A percentile compares a stretch with the other conserved stretches of the same genome.
phyloP scores from a whole-genome alignment of 2,329 filamentous ascomycete genomes.

The Pseudogymnoascus sp. region DNA sequence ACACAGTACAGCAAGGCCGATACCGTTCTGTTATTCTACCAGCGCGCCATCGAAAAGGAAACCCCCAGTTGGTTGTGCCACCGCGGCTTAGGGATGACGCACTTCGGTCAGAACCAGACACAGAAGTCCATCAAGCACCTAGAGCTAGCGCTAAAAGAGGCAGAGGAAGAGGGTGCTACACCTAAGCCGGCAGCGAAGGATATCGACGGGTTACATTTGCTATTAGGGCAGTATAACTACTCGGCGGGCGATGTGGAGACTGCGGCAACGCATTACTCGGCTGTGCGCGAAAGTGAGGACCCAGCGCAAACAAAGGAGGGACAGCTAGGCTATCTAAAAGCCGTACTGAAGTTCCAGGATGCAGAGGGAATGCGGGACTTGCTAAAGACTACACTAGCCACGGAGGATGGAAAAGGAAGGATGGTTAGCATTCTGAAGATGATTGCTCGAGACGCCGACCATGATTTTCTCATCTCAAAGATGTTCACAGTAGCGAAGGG shows the following conservation, averaged over 20 bases:
- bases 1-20: neutral
- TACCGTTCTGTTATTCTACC: neutral
- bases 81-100: neutral
- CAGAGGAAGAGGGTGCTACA: neutral
- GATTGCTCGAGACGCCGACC: neutral
- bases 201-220: neutral
- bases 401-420: neutral
- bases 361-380: neutral
- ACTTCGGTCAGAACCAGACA: neutral
- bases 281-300: neutral
- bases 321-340: neutral
- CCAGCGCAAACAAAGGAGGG: neutral
- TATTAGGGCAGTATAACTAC: neutral
- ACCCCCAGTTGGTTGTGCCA: neutral
- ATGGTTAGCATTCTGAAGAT: neutral
- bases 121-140: neutral
- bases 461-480: conserved; percentile 12
- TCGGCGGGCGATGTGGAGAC: neutral
- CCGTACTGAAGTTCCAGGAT: neutral
- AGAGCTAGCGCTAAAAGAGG: neutral
- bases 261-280: neutral
- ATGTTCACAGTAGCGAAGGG: conserved; percentile 16
- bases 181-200: neutral
- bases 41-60: neutral
- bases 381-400: neutral